These are phyloP conservation scores for Aspergillus kassunensis DNA, from an alignment of 495 filamentous ascomycete species.

Conservation along the genomic window DNA sequence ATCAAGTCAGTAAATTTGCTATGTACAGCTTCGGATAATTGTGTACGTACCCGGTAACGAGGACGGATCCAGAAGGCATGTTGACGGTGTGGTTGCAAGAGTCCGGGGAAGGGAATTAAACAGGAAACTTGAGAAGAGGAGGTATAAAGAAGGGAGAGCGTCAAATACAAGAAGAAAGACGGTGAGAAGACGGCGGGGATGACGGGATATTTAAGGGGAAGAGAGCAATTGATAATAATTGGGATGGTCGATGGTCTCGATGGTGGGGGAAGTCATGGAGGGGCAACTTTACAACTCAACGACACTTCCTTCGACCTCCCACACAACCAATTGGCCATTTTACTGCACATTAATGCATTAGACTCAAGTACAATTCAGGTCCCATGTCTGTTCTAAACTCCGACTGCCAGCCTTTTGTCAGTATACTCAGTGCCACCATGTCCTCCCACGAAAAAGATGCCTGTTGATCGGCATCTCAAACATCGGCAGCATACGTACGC, in stretches of 20 bases:
- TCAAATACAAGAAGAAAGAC: constrained; percentile 7
- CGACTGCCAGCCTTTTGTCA: no score
- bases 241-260: neutral
- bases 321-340: neutral
- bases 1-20: neutral
- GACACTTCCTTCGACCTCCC: neutral
- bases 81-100: constrained; percentile 21
- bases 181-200: neutral
- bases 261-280: constrained; percentile 6
- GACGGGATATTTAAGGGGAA: constrained; percentile 20
- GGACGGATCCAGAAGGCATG: constrained; percentile 81
- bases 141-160: constrained; percentile 1
- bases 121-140: neutral
- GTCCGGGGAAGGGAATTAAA: constrained; percentile 1
- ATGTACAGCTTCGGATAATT: neutral
- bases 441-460: neutral
- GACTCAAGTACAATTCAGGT: no score
- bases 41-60: constrained; percentile 78
- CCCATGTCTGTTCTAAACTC: no score
- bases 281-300: neutral
- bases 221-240: neutral
- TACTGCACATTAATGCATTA: neutral
- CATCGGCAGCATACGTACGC: constrained; percentile 1
- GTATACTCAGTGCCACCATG: no score
- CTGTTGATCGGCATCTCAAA: constrained; percentile 1